These are phyloP conservation scores for Parmelia sp. DNA, from an alignment of 495 filamentous ascomycete genomes.

Conservation along the genomic window DNA sequence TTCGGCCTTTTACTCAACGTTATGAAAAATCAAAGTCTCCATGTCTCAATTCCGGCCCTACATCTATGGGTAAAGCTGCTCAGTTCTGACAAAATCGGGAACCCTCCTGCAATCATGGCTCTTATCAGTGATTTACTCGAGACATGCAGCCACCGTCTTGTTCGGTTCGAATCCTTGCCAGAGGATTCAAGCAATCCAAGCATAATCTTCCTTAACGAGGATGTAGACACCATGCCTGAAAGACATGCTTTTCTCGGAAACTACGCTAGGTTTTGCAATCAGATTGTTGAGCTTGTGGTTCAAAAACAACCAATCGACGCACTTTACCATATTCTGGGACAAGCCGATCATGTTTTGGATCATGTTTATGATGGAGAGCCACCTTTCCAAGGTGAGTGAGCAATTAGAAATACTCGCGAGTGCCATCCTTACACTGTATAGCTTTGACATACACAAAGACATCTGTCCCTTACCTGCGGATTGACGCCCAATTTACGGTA, in stretches of 20 bases:
- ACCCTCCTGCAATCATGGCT: conserved; percentile 58
- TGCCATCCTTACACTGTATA: not conserved
- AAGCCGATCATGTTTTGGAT: conserved; percentile 65
- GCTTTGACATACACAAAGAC: conserved; percentile 65
- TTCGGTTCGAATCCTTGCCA: conserved; percentile 79
- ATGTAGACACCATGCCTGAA: conserved; percentile 92
- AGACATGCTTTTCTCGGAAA: conserved; percentile 96
- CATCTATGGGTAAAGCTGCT: conserved; percentile 82
- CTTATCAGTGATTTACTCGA: conserved; percentile 72
- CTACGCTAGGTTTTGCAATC: conserved; percentile 81
- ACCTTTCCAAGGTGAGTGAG: conserved; percentile 58
- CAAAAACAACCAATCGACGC: conserved; percentile 74
- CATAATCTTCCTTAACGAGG: conserved; percentile 75
- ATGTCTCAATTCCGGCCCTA: conserved; percentile 87
- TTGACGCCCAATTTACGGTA: conserved; percentile 85
- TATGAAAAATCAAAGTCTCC: conserved; percentile 76
- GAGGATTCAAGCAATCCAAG: conserved; percentile 73
- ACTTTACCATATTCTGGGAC: conserved; percentile 72
- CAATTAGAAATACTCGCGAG: not conserved
- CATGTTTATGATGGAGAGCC: conserved; percentile 66
- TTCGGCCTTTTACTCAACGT: conserved; percentile 73
- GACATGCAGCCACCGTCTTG: conserved; percentile 66
- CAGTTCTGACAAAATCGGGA: conserved; percentile 54
- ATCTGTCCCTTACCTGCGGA: conserved; percentile 65
- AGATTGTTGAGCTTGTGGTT: conserved; percentile 78